Conservation (phyloP, 2,329 filamentous ascomycete species). For the Diaporthe citri region DNA sequence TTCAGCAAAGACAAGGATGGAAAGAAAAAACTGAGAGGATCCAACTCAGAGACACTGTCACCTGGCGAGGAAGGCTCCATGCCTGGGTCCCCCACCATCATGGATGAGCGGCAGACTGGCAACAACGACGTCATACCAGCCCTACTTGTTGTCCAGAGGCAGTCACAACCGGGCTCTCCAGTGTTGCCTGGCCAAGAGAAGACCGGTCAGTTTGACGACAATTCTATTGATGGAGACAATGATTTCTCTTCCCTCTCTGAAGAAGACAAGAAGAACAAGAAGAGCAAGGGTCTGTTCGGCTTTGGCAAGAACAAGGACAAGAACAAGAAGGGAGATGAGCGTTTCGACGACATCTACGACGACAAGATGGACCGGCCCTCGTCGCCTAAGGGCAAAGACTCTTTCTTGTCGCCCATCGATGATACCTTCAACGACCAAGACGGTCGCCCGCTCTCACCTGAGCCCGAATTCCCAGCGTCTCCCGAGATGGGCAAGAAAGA, state of each 20-base stretch:
- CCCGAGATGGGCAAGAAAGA: conserved; percentile 12
- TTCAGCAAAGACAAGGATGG: conserved; percentile 17
- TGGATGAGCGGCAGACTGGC: neutral
- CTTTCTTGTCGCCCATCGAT: neutral
- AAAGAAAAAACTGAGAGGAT: conserved; percentile 3
- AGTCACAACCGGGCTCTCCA: conserved; percentile 8
- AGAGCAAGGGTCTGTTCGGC: conserved; percentile 2
- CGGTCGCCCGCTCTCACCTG: neutral
- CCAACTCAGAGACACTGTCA: neutral
- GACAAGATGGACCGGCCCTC: neutral
- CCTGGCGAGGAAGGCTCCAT: neutral
- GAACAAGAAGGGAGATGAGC: neutral
- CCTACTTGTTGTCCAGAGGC: neutral
- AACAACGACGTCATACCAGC: neutral
- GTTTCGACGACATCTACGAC: neutral
- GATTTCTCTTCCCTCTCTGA: conserved; percentile 1
- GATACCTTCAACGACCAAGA: neutral
- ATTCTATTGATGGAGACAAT: neutral
- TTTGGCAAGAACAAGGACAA: neutral
- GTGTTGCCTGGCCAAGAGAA: neutral
- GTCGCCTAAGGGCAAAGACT: neutral
- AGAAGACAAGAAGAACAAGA: conserved; percentile 11
- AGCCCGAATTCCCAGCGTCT: neutral
- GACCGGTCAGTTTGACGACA: neutral
- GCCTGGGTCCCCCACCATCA: neutral